Evolutionary conservation across 2,329 filamentous ascomycete genomes (phyloP), one percentile per base, ranked within the genome.

Genomic region (Stagonosporopsis chrysanthemi): DNA sequence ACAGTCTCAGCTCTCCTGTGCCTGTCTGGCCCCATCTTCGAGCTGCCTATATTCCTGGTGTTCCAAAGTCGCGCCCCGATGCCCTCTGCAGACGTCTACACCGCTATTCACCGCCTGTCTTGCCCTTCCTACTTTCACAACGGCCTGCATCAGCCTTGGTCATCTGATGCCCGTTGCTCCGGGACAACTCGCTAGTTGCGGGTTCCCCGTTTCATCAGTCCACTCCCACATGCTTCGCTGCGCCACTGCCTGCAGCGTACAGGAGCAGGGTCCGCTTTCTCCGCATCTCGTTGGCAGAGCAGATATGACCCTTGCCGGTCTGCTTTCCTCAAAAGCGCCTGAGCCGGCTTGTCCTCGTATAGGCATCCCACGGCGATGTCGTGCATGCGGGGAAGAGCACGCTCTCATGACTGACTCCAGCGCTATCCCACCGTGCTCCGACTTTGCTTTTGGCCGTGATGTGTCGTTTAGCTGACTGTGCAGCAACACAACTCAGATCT

Each of bases 91-190:
- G 35, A 47, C 43, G 45, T 52, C 53, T 52, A 38, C 52, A 48
- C 44, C 51, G 43, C 51, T 43, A 26, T 53, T 41, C 52, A 54
- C 52, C 52, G 52, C 52, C 39, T 42, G 40, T 56, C 52, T 50
- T 19, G 39, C 45, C 28, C 43, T 53, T 40, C 44, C 17, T 55
- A 49, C 44, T 44, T 55, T 49, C 52, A 44, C 42, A 6, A n/a
- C 28, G 36, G 36, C 56, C 62, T 64, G 46, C 58, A 57, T 53
- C 59, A 52, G 62, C 49, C 14, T 24, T 40, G 49, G 65, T 75
- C 72, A 74, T 73, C 67, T 74, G 73, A 75, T 66, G 56, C 49
- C 66, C 60, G 41, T 48, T 41, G 60, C 52, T 50, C 54, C 46
- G 46, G 58, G 43, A 42, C 50, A 56, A 45, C 60, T 51, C 52